These are phyloP conservation scores for Panaeolus cyanescens DNA, from an alignment of 768 basidiomycete species.

Conservation along the genomic window DNA sequence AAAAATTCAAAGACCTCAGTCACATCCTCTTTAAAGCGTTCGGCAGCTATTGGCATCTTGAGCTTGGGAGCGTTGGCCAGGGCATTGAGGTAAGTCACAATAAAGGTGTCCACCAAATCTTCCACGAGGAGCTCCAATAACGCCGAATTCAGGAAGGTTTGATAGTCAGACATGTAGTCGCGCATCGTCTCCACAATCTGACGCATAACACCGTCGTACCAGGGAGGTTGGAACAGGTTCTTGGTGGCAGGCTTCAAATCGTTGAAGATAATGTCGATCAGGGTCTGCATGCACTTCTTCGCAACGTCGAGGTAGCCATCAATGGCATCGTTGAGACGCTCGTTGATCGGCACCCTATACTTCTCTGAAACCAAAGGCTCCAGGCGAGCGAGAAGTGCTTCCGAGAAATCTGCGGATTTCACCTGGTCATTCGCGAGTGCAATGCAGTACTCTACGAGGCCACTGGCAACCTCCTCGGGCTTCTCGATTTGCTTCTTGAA, in stretches of 20 bases:
- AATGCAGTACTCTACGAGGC: constrained; percentile 94
- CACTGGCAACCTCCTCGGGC: constrained; percentile 84
- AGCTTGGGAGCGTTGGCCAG: constrained; percentile 85
- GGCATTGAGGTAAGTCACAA: constrained; percentile 88
- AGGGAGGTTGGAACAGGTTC: constrained; percentile 75
- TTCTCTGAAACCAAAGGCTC: constrained; percentile 94
- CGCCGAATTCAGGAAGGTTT: constrained; percentile 86
- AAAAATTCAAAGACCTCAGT: constrained; percentile 81
- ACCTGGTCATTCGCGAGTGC: constrained; percentile 98
- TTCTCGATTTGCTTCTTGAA: constrained; percentile 87
- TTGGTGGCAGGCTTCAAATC: constrained; percentile 89
- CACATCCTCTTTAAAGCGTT: constrained; percentile 83
- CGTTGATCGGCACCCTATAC: constrained; percentile 80
- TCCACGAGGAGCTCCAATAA: constrained; percentile 91
- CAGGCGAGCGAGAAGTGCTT: constrained; percentile 80
- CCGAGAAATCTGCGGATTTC: constrained; percentile 92
- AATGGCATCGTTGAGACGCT: constrained; percentile 92
- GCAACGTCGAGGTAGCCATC: constrained; percentile 98
- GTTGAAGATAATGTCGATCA: constrained; percentile 94
- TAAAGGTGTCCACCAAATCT: constrained; percentile 88
- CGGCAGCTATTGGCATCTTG: constrained; percentile 81
- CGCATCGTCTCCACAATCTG: constrained; percentile 95
- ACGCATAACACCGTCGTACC: constrained; percentile 89
- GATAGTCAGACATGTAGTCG: constrained; percentile 96
- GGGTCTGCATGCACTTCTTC: constrained; percentile 93